phyloP scores from a whole-genome alignment of 495 filamentous ascomycete genomes.

The Talaromyces liani region DNA sequence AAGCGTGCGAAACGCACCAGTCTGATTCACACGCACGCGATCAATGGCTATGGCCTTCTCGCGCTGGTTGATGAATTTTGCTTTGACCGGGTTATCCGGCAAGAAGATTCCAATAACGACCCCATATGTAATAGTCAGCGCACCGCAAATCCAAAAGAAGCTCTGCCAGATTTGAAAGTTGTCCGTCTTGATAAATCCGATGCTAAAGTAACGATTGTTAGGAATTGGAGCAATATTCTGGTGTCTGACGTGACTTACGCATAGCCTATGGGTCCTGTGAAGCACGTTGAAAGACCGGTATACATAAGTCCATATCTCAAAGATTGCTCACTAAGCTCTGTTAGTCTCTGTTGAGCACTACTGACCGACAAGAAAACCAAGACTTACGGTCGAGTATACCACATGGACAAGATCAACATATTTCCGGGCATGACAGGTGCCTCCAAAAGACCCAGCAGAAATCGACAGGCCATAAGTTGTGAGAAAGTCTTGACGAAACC shows the following conservation, averaged over 20 bases:
- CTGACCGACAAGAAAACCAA: too few species aligned
- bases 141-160: slow-evolving; percentile 33
- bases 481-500: slow-evolving; percentile 18
- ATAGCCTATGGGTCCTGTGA: too few species aligned
- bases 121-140: slow-evolving; percentile 27
- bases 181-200: slow-evolving; percentile 5
- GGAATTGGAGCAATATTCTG: too few species aligned
- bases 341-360: too few species aligned
- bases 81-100: slow-evolving; percentile 43
- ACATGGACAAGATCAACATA: too few species aligned
- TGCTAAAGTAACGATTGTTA: neutral
- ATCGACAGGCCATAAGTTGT: slow-evolving; percentile 39
- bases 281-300: too few species aligned
- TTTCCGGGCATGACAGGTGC: slow-evolving; percentile 23
- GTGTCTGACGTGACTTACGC: too few species aligned
- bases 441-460: slow-evolving; percentile 32
- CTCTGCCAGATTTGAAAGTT: slow-evolving; percentile 30
- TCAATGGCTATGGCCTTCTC: slow-evolving; percentile 47
- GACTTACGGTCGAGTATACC: too few species aligned
- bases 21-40: slow-evolving; percentile 45
- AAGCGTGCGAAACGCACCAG: slow-evolving; percentile 5
- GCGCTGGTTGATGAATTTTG: slow-evolving; percentile 32
- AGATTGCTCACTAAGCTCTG: too few species aligned
- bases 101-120: slow-evolving; percentile 30
- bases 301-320: too few species aligned